Evolutionary conservation across 192 early-diverging fungal genomes (phyloP).

Genomic region (Coemansia interrupta): DNA sequence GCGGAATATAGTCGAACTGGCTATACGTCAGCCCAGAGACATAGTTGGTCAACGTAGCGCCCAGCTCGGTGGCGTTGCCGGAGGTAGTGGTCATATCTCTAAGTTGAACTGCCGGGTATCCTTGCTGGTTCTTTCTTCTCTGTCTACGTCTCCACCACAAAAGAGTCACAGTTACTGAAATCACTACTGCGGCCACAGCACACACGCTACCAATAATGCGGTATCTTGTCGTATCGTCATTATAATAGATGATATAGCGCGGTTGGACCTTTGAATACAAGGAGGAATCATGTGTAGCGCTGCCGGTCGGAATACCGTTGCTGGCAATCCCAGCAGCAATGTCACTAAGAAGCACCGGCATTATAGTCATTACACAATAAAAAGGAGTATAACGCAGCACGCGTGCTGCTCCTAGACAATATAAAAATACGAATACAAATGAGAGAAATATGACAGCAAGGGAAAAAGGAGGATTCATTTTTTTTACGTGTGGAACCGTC

Average conservation of each 20-base stretch:
- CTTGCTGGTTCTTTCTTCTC: not conserved
- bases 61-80: not conserved
- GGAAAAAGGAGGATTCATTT: no score
- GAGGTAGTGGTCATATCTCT: slow-evolving; percentile 1
- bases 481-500: no score
- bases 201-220: slow-evolving; percentile 12
- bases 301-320: not conserved
- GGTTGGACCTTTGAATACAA: not conserved
- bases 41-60: slow-evolving; percentile 4
- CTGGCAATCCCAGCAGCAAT: not conserved
- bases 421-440: no score
- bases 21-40: slow-evolving; percentile 23
- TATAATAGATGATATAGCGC: slow-evolving; percentile 1
- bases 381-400: not conserved
- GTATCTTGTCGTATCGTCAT: not conserved
- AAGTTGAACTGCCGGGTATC: not conserved
- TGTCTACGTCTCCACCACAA: slow-evolving; percentile 6
- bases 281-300: no score
- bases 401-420: not conserved
- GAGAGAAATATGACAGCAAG: no score
- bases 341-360: not conserved
- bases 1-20: slow-evolving; percentile 42
- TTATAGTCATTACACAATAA: not conserved
- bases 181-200: slow-evolving; percentile 1
- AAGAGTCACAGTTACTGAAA: not conserved